Percentiles rank a stretch among this genome's conserved stretches.
Evolutionary conservation across 164 flowering plant species (phyloP).

Genomic region (Magnolia changhungtana): DNA sequence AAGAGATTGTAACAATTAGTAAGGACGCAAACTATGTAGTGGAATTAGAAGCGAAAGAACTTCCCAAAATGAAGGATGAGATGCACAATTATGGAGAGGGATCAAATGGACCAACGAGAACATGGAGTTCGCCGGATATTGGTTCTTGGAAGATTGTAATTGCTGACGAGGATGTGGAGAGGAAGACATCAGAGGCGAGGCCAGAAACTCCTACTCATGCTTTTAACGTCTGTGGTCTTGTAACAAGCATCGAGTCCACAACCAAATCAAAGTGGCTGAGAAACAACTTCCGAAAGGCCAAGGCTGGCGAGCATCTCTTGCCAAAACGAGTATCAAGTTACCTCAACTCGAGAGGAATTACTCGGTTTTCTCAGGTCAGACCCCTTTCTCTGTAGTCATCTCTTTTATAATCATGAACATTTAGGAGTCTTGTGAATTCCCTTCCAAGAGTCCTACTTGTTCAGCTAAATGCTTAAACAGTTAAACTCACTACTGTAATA

Average conservation of each 20-base stretch:
- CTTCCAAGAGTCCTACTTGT: background rate
- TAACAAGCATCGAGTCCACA: slow-evolving; percentile 31
- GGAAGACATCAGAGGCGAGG: slow-evolving; percentile 11
- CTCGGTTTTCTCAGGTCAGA: slow-evolving; percentile 46
- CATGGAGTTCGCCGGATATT: slow-evolving; percentile 47
- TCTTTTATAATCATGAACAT: background rate
- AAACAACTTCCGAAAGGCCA: slow-evolving; percentile 40
- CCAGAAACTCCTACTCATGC: background rate
- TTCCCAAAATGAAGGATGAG: slow-evolving; percentile 30
- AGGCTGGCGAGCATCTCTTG: slow-evolving; percentile 31
- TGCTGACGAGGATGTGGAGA: slow-evolving; percentile 41
- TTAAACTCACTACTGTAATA: background rate
- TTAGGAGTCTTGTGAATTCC: background rate
- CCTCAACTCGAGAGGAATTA: slow-evolving; percentile 21
- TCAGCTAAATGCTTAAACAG: background rate
- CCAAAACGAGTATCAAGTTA: slow-evolving; percentile 20
- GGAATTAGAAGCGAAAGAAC: slow-evolving; percentile 38
- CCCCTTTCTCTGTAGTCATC: background rate
- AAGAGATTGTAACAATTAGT: slow-evolving; percentile 30
- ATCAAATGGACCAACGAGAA: slow-evolving; percentile 34
- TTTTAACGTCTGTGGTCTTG: slow-evolving; percentile 11
- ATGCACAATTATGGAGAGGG: slow-evolving; percentile 32
- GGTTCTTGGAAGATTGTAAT: slow-evolving; percentile 56
- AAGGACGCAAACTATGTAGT: slow-evolving; percentile 30
- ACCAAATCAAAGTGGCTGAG: slow-evolving; percentile 52